Evolutionary conservation across 352 stramenopile species (phyloP).

Genomic region (Phytophthora syringae): DNA sequence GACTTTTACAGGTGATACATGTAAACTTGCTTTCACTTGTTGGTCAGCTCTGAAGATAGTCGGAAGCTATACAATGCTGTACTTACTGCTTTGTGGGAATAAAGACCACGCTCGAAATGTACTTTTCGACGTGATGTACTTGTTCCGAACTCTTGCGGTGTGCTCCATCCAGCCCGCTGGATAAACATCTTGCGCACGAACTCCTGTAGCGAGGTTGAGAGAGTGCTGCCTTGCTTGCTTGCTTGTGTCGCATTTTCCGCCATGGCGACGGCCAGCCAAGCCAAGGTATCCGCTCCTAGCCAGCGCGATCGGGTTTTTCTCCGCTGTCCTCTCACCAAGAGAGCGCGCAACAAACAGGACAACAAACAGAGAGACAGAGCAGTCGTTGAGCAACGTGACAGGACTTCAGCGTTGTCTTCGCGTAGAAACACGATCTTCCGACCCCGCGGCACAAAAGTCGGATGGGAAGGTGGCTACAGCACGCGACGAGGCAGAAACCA

Average conservation of each 20-base stretch:
- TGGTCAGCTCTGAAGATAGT: not conserved
- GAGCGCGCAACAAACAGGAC: not conserved
- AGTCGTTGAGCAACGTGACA: slow-evolving; percentile 15
- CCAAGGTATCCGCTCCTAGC: slow-evolving; percentile 26
- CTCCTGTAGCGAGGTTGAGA: too few relatives aligned
- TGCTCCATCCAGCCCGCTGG: slow-evolving; percentile 5
- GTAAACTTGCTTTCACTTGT: not conserved
- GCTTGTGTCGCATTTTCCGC: slow-evolving; percentile 15
- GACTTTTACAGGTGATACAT: slow-evolving; percentile 13
- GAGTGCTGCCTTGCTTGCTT: too few relatives aligned
- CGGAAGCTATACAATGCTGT: too few relatives aligned
- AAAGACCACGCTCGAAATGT: too few relatives aligned
- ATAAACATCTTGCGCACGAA: too few relatives aligned
- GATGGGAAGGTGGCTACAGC: slow-evolving; percentile 38
- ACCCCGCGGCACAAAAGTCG: slow-evolving; percentile 20
- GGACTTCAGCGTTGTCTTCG: slow-evolving; percentile 21
- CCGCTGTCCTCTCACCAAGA: slow-evolving; percentile 35
- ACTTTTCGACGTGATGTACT: slow-evolving; percentile 22
- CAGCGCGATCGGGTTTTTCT: slow-evolving; percentile 26
- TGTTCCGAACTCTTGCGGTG: slow-evolving; percentile 17
- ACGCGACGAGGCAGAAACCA: slow-evolving; percentile 34
- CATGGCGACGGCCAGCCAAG: slow-evolving; percentile 4
- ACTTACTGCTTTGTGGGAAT: too few relatives aligned
- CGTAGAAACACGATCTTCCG: slow-evolving; percentile 37
- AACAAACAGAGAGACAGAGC: slow-evolving; percentile 17